Evolutionary conservation across 1,139 yeast genomes (phyloP).

Genomic region (Scheffersomyces insectosa): DNA sequence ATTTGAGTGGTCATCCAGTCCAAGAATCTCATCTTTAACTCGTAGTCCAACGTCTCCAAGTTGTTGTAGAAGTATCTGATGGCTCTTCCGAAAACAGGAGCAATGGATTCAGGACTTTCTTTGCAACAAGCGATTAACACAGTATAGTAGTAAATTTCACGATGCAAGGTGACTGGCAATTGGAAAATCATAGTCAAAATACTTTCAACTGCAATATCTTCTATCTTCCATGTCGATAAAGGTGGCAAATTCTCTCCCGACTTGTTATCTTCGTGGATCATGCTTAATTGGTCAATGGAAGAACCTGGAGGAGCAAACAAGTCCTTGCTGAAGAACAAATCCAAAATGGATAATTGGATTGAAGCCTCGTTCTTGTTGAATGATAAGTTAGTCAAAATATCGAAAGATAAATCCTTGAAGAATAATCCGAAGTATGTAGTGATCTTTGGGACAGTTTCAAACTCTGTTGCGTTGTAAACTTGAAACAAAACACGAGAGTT

Average conservation of each 20-base stretch:
- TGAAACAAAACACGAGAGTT: constrained; percentile 65
- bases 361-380: constrained; percentile 89
- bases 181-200: constrained; percentile 76
- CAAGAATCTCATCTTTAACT: constrained; percentile 67
- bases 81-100: constrained; percentile 94
- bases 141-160: constrained; percentile 78
- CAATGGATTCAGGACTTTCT: constrained; percentile 84
- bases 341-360: constrained; percentile 75
- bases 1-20: constrained; percentile 96
- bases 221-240: constrained; percentile 82
- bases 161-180: constrained; percentile 67
- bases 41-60: constrained; percentile 70
- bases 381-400: constrained; percentile 75
- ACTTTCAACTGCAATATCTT: constrained; percentile 85
- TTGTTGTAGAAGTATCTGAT: constrained; percentile 79
- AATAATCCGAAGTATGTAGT: constrained; percentile 57
- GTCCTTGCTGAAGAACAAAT: constrained; percentile 67
- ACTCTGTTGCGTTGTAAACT: constrained; percentile 55
- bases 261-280: constrained; percentile 39
- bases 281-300: constrained; percentile 66
- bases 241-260: constrained; percentile 46
- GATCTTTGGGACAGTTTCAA: constrained; percentile 74
- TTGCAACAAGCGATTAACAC: constrained; percentile 89
- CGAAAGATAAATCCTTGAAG: constrained; percentile 73
- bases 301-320: constrained; percentile 84